Percentiles rank a stretch among this genome's conserved stretches.
These are phyloP conservation scores for Lasiodiplodia citricola DNA, from an alignment of 2,329 filamentous ascomycete genomes.

Conservation along the genomic window DNA sequence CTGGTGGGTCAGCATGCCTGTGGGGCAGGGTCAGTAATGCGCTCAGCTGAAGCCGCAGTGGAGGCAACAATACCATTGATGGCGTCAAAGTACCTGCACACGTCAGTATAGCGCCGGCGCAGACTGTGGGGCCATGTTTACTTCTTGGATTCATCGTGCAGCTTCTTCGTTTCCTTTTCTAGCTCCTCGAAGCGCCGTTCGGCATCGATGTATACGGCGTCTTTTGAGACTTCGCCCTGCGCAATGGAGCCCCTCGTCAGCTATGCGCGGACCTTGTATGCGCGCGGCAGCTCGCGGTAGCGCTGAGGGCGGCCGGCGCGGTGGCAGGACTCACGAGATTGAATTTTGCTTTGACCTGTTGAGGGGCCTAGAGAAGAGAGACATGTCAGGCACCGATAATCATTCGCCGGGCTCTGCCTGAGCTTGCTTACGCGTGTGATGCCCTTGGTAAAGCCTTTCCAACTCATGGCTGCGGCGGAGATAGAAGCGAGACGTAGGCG, in stretches of 20 bases:
- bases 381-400: constrained; percentile 17
- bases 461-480: constrained; percentile 71
- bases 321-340: constrained; percentile 66
- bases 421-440: constrained; percentile 72
- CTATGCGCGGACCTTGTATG: constrained; percentile 21
- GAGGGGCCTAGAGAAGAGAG: constrained; percentile 69
- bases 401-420: constrained; percentile 1
- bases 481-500: not conserved
- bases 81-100: constrained; percentile 78
- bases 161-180: constrained; percentile 93
- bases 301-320: not conserved
- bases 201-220: constrained; percentile 91
- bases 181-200: constrained; percentile 93
- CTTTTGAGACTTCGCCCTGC: constrained; percentile 87
- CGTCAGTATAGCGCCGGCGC: constrained; percentile 33
- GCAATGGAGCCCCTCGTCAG: constrained; percentile 28
- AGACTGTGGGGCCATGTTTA: constrained; percentile 35
- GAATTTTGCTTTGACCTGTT: constrained; percentile 89
- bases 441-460: constrained; percentile 94
- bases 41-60: not conserved
- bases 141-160: constrained; percentile 96
- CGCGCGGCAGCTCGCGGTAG: not conserved
- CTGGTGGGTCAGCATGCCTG: constrained; percentile 92
- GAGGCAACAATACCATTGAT: constrained; percentile 72
- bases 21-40: constrained; percentile 6